Evolutionary conservation across 805 yeast species (phyloP).

Genomic region (Jamesozyma jinghongensis): DNA sequence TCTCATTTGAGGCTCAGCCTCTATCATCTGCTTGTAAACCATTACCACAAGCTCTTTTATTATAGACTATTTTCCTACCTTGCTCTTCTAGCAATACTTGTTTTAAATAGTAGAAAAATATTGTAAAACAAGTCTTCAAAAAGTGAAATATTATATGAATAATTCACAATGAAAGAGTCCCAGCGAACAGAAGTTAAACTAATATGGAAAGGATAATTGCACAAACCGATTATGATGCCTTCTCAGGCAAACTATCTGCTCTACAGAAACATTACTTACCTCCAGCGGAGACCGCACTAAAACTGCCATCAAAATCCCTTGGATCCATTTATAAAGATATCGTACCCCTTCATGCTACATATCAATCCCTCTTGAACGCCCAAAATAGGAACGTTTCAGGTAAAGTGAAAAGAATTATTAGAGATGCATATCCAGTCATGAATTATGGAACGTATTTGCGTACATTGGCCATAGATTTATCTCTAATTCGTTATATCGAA

Average conservation of each 20-base stretch:
- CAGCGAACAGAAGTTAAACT: not conserved
- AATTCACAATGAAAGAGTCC: not conserved
- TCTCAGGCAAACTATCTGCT: conserved; percentile 56
- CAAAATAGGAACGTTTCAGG: conserved; percentile 14
- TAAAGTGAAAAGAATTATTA: conserved; percentile 13
- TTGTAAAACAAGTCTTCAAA: not conserved
- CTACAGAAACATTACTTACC: conserved; percentile 39
- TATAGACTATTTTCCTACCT: too few species aligned
- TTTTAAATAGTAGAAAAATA: too few species aligned
- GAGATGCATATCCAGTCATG: conserved; percentile 49
- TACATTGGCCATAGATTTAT: conserved; percentile 42
- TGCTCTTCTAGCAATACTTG: too few species aligned
- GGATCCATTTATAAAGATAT: not conserved
- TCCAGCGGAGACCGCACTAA: conserved; percentile 26
- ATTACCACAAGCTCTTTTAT: too few species aligned
- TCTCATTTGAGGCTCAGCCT: not conserved
- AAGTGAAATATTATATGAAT: not conserved
- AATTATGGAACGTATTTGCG: conserved; percentile 64
- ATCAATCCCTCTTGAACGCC: conserved; percentile 13
- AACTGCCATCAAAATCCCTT: not conserved
- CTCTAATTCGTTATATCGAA: conserved; percentile 36
- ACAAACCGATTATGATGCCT: conserved; percentile 58
- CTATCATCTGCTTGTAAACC: too few species aligned
- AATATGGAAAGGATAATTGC: conserved; percentile 22
- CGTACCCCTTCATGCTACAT: conserved; percentile 15